Base-by-base conservation (phyloP, 2,329 filamentous ascomycete species). In the Coleophoma crateriformis region DNA sequence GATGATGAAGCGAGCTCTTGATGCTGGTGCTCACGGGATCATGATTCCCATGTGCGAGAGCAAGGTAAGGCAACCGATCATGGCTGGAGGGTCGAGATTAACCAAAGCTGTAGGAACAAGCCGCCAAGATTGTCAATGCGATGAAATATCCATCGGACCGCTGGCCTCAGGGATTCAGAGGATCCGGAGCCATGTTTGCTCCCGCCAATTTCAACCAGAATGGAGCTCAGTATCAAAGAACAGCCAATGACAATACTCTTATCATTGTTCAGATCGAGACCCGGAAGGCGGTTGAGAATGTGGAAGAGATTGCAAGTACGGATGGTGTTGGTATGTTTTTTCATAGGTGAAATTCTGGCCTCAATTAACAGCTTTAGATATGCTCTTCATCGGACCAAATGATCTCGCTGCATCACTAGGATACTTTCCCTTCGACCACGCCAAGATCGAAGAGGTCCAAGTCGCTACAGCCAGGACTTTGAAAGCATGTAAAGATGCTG, bases 221-320 rank as follows among this genome's bases (percentile, higher is more conserved):
- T n/a, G 71, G 74, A 53, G 73, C 72, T 7, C 72, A 78, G 53
- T 81, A 80, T 52, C 69, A 79, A 48, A 72, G 76, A 55, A 68
- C 74, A 33, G 76, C 76, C 45, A 79, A 80, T 58, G 69, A 71
- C 10, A 73, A 71, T 43, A 70, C 84, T 19, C 60, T 85, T 52
- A 82, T 78, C 15, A 82, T 84, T 67, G 78, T 84, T 13, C 81
- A 85, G 61, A 84, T 85, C 46, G 82, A 85, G 67, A 83, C 81
- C 1, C 67, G 70, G 50, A 79, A 82, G 58, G 81, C 81, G 1
- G 67, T 85, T 22, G 75, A 78, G 2, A 66, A 67, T 5, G 72
- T 84, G 1, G 79, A 83, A 35, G 76, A 77, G 46, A 84, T 85
- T 61, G 79, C 78, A 42, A 69, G n/a, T 10, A 45, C 40, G n/a